Evolutionary conservation across 805 yeast genomes (phyloP).

Genomic region (Kodamaea fukazawae): DNA sequence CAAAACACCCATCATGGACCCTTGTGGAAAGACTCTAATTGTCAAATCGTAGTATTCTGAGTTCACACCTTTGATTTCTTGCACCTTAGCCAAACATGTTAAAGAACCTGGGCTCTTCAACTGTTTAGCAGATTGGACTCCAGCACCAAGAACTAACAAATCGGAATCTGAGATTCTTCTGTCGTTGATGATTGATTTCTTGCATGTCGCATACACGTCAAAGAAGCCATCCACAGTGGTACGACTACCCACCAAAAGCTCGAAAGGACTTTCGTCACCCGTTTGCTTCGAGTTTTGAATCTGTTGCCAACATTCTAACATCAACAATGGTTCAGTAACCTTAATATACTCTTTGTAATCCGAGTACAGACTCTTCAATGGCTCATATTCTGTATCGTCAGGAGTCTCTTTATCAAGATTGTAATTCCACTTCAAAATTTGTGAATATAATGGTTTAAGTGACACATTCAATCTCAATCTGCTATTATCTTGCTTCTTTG

Average conservation of each 20-base stretch:
- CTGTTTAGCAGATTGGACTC: slow-evolving; percentile 21
- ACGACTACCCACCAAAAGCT: slow-evolving; percentile 71
- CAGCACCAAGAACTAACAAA: slow-evolving; percentile 49
- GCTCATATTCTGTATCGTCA: slow-evolving; percentile 36
- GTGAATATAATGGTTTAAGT: slow-evolving; percentile 67
- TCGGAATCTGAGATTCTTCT: slow-evolving; percentile 71
- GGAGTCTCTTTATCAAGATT: slow-evolving; percentile 57
- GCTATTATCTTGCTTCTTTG: slow-evolving; percentile 71
- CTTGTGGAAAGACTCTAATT: slow-evolving; percentile 58
- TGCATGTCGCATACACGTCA: slow-evolving; percentile 77
- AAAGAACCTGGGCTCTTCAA: slow-evolving; percentile 28
- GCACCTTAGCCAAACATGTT: slow-evolving; percentile 80
- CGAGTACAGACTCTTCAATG: slow-evolving; percentile 55
- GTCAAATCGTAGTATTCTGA: slow-evolving; percentile 74
- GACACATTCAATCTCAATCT: slow-evolving; percentile 75
- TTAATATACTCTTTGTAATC: slow-evolving; percentile 64
- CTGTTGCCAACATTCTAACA: slow-evolving; percentile 93
- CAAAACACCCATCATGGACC: slow-evolving; percentile 51
- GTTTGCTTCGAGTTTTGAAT: slow-evolving; percentile 70
- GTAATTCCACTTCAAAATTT: slow-evolving; percentile 76
- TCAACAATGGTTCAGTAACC: slow-evolving; percentile 73
- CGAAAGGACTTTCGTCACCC: slow-evolving; percentile 59
- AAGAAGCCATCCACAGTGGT: slow-evolving; percentile 82
- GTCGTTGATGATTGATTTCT: slow-evolving; percentile 49
- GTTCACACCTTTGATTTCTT: slow-evolving; percentile 63